Conservation (phyloP, 768 basidiomycete genomes). For the Naganishia friedmannii region DNA sequence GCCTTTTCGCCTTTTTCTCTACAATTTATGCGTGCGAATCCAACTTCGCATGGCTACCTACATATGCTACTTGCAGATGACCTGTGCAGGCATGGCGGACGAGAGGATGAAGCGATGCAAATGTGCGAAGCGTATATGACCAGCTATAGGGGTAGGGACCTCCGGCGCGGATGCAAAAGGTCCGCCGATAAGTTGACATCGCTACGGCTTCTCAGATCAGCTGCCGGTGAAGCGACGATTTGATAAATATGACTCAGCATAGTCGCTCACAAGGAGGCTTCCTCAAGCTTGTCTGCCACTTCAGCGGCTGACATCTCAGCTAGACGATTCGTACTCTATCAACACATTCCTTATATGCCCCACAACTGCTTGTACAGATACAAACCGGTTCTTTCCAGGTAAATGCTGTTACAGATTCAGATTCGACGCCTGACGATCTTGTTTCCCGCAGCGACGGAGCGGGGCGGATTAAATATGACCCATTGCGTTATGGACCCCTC, state of each 20-base stretch:
- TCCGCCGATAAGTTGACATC: neutral
- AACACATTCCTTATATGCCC: neutral
- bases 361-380: neutral
- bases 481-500: neutral
- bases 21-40: too few relatives aligned
- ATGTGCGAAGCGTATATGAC: too few relatives aligned
- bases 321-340: neutral
- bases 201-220: neutral
- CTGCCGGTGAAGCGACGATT: neutral
- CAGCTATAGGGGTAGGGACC: too few relatives aligned
- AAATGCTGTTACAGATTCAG: neutral
- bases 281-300: neutral
- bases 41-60: too few relatives aligned
- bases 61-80: too few relatives aligned
- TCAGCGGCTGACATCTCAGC: neutral
- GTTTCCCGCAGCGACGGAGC: neutral
- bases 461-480: neutral
- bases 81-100: too few relatives aligned
- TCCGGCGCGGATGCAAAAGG: too few relatives aligned
- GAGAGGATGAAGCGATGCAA: too few relatives aligned
- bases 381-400: neutral
- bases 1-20: too few relatives aligned
- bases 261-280: neutral
- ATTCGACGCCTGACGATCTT: neutral
- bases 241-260: neutral